phyloP scores from a whole-genome alignment of 2,329 filamentous ascomycete genomes.

The Berkeleyomyces rouxiae region DNA sequence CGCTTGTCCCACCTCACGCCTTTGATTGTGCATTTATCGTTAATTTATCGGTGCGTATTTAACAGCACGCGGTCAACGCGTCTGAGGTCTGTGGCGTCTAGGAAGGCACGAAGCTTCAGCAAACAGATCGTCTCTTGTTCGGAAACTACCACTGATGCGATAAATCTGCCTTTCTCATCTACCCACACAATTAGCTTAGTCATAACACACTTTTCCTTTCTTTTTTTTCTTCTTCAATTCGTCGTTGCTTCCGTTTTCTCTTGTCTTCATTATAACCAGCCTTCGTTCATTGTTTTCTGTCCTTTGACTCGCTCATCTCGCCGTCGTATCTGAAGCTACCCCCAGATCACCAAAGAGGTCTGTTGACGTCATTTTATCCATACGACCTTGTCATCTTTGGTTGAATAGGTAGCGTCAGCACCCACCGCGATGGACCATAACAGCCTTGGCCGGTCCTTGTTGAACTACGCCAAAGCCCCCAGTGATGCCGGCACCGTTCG shows the following conservation, averaged over 20 bases:
- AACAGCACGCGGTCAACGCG: constrained; percentile 9
- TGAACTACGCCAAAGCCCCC: constrained; percentile 10
- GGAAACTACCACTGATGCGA: neutral
- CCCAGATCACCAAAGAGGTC: neutral
- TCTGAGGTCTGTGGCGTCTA: neutral
- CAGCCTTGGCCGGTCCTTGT: constrained; percentile 8
- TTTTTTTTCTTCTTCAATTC: neutral
- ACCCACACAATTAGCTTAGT: neutral
- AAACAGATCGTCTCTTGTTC: neutral
- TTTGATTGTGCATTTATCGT: neutral
- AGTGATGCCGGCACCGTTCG: constrained; percentile 7
- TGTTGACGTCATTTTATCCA: neutral
- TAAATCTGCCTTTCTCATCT: neutral
- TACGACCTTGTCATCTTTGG: neutral
- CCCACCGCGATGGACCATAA: constrained; percentile 1
- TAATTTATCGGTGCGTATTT: neutral
- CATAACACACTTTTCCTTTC: neutral
- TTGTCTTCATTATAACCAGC: neutral
- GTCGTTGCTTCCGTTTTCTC: too few species aligned
- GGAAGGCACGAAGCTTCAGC: neutral
- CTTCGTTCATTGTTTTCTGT: neutral
- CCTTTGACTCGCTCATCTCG: neutral
- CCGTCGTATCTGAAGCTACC: neutral
- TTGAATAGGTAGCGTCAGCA: neutral
- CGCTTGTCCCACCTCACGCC: neutral